Percentiles rank a stretch among this genome's conserved stretches.
These are phyloP conservation scores for Centrapalus pauciflorus DNA, from an alignment of 129 eudicot genomes.

Conservation along the genomic window DNA sequence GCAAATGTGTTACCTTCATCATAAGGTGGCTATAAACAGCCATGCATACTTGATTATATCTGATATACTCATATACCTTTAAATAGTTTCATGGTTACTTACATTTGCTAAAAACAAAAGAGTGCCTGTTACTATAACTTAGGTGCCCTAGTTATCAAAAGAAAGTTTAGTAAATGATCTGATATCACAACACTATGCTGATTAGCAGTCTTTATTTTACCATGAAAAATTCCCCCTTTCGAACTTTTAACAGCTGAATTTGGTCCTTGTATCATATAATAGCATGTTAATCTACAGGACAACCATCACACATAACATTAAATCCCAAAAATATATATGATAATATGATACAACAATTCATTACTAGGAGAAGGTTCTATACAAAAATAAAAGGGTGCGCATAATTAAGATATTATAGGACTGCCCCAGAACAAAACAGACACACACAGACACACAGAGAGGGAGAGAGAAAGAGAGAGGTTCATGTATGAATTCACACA, in stretches of 20 bases:
- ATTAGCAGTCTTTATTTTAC: not conserved
- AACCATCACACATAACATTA: not conserved
- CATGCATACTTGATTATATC: not conserved
- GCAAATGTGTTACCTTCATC: not conserved
- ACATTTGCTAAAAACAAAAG: not conserved
- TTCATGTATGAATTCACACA: not conserved
- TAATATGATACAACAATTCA: not conserved
- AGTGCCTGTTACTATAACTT: not conserved
- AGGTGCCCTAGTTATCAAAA: no score
- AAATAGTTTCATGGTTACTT: not conserved
- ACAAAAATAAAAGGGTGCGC: not conserved
- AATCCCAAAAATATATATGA: not conserved
- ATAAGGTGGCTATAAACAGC: not conserved
- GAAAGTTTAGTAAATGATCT: no score
- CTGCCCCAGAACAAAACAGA: no score
- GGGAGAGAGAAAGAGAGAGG: not conserved
- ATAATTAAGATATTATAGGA: not conserved
- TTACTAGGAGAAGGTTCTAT: not conserved
- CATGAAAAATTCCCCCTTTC: not conserved
- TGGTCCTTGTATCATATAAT: not conserved
- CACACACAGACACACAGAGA: no score
- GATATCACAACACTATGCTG: not conserved
- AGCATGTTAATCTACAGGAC: not conserved
- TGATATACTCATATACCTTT: not conserved
- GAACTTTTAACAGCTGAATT: not conserved